Evolutionary conservation across 2,329 filamentous ascomycete species (phyloP), one percentile per base, ranked within the genome.

Genomic region (Boeremia lycopersici): DNA sequence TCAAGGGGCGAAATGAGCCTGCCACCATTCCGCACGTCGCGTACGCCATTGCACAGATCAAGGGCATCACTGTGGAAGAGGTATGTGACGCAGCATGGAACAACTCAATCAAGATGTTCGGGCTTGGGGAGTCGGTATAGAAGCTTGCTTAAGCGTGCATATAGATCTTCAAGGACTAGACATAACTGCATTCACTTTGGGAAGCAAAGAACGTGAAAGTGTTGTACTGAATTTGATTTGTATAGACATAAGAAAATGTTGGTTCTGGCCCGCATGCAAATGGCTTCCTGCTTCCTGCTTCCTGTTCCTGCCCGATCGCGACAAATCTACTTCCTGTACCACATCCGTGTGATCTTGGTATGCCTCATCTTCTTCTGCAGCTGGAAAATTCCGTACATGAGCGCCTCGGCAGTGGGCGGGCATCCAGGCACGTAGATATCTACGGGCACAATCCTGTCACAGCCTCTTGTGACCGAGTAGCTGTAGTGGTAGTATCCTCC

Each of bases 1-100:
- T 99, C 48, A 99, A 98, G 78, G 91, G 93, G 0, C 85, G 95
- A 56, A 99, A 99, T 71, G 95, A 99, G 76, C 91, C 93, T 9
- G 93, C 89, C 65, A 89, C 85, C 48, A 97, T 99, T 62, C 86
- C 88, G 61, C 86, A 89, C 48, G 90, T 99, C 12, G 95, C 91
- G n/a, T 87, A 89, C 73, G 90, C 93, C 46, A 87, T 99, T 61
- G 93, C 95, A 1, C 86, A 83, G 36, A 89, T 98, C 60, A 97
- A 96, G 75, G 90, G 84, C 0, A 80, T 96, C 4, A 76, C 82
- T 4, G 83, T 96, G 0, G 87, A 96, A 69, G 89, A 93, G 70
- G 88, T 99, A 17, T 91, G 88, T 68, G 91, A 97, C 77, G 88
- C 88, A 72, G 71, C 74, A n/a, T 76, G 73, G 73, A 63, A 52